These are phyloP conservation scores for Ottelia alismoides DNA, from an alignment of 106 monocot species.

Conservation along the genomic window DNA sequence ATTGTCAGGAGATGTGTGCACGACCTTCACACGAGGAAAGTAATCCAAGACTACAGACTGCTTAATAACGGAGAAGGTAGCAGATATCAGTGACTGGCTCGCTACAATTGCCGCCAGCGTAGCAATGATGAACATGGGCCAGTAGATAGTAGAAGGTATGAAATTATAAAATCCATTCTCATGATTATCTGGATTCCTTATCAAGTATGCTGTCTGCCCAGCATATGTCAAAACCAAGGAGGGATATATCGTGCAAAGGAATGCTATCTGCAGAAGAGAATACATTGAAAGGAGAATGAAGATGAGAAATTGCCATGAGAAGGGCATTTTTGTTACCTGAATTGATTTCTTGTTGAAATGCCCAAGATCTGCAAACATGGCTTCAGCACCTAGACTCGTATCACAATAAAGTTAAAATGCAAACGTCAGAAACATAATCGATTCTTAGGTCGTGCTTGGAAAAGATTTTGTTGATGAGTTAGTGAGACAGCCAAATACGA, in stretches of 20 bases:
- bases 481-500: no score
- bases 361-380: conserved; percentile 90
- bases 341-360: conserved; percentile 87
- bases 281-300: no score
- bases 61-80: conserved; percentile 75
- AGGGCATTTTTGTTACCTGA: no score
- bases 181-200: conserved; percentile 35
- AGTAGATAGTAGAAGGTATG: conserved; percentile 41
- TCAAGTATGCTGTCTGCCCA: conserved; percentile 73
- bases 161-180: conserved; percentile 64
- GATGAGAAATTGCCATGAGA: no score
- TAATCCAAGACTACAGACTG: conserved; percentile 59
- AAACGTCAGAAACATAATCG: no score
- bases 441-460: no score
- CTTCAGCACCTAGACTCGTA: conserved; percentile 89
- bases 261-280: conserved; percentile 71
- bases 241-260: conserved; percentile 65
- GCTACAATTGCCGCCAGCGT: conserved; percentile 70
- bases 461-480: no score
- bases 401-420: no score
- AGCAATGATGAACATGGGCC: conserved; percentile 76
- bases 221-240: conserved; percentile 74
- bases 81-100: conserved; percentile 86
- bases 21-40: conserved; percentile 72
- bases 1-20: conserved; percentile 52